Percentiles rank a stretch among this genome's conserved stretches.
Conservation (phyloP, 1,284 basidiomycete genomes). For the Dichomitus squalens region DNA sequence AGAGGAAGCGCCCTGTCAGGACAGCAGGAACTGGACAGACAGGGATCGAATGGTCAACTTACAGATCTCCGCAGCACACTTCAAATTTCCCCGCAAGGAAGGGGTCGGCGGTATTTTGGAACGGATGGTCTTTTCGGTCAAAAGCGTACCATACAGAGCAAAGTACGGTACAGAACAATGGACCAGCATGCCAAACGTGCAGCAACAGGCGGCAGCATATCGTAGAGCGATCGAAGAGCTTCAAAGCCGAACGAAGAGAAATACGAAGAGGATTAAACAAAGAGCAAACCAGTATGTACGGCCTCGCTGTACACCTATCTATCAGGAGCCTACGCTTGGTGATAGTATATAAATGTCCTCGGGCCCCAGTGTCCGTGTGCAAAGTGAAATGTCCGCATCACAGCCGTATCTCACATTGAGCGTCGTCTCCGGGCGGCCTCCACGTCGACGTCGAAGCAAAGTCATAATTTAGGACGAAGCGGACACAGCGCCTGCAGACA, state of each 20-base stretch:
- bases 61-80: background rate
- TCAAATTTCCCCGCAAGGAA: background rate
- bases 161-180: constrained; percentile 10
- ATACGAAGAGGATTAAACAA: constrained; percentile 3
- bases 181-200: constrained; percentile 16
- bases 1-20: no score
- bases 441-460: background rate
- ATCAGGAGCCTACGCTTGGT: constrained; percentile 12
- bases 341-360: background rate
- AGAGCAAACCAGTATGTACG: constrained; percentile 12
- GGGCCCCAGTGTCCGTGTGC: background rate
- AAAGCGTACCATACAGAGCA: constrained; percentile 12
- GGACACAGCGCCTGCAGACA: background rate
- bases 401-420: background rate
- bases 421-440: background rate
- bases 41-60: background rate
- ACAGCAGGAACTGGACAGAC: background rate
- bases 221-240: constrained; percentile 2
- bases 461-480: constrained; percentile 4
- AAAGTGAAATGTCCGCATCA: background rate
- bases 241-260: background rate
- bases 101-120: background rate
- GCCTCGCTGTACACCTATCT: constrained; percentile 16
- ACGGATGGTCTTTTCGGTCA: constrained; percentile 20
- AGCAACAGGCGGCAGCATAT: constrained; percentile 8